phyloP scores from a whole-genome alignment of 1,284 basidiomycete genomes.

The Garcileccinum viscosum region DNA sequence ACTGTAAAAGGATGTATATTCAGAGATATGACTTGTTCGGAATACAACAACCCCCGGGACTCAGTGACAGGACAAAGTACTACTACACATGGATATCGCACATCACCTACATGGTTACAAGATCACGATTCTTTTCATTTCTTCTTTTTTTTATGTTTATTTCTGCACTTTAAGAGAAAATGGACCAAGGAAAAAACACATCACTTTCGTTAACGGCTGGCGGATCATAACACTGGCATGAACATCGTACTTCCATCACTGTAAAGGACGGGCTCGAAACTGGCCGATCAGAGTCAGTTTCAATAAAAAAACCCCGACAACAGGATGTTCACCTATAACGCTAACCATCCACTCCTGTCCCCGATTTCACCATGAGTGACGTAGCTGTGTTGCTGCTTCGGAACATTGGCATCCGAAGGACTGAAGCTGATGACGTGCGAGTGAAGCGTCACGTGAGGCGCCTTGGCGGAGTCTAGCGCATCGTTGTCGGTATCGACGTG shows the following conservation, averaged over 20 bases:
- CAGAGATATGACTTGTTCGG: no score
- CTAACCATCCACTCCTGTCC: background rate
- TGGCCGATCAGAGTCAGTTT: background rate
- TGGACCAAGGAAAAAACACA: background rate
- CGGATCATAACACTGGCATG: background rate
- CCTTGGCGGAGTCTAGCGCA: constrained; percentile 4
- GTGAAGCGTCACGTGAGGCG: constrained; percentile 12
- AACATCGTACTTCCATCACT: background rate
- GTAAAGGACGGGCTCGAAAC: background rate
- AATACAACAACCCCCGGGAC: no score
- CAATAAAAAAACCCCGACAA: background rate
- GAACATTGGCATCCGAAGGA: background rate
- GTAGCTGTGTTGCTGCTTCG: background rate
- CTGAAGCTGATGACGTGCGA: constrained; percentile 14
- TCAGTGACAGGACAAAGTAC: no score
- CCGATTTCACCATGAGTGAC: constrained; percentile 10
- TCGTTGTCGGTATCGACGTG: background rate
- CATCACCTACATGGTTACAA: background rate
- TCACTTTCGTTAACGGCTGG: no score
- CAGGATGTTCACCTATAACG: constrained; percentile 1
- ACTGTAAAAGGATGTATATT: no score
- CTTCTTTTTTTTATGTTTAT: background rate
- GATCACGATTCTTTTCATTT: background rate
- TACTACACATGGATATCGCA: background rate
- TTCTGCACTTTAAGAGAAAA: background rate